Percentiles rank a stretch among this genome's conserved stretches.
These are phyloP conservation scores for Ceratobasidium sp. DNA, from an alignment of 1,284 basidiomycete genomes.

Conservation along the genomic window DNA sequence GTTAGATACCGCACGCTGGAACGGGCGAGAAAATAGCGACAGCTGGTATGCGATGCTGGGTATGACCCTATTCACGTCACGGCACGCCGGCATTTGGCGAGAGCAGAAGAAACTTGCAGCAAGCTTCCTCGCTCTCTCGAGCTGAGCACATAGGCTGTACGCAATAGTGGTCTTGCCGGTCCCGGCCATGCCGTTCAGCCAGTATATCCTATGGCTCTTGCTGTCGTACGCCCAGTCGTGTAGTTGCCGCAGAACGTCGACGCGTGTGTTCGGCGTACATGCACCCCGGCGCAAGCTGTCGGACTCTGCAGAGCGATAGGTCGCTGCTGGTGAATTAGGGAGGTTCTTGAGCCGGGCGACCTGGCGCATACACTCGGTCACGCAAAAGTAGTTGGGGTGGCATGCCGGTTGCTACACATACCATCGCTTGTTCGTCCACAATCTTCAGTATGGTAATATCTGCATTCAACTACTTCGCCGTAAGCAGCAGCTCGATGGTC, in stretches of 20 bases:
- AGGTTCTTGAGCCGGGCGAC: not conserved
- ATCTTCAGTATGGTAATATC: not conserved
- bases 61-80: not conserved
- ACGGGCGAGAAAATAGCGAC: not conserved
- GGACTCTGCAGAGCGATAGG: conserved; percentile 6
- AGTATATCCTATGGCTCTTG: conserved; percentile 30
- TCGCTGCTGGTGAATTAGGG: not conserved
- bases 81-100: not conserved
- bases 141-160: not conserved
- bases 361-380: not conserved
- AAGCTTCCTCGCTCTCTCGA: not conserved
- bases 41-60: conserved; percentile 10
- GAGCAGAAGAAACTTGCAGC: conserved; percentile 16
- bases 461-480: not conserved
- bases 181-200: conserved; percentile 19
- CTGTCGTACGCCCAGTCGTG: conserved; percentile 39
- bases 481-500: not conserved
- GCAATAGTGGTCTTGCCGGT: not conserved
- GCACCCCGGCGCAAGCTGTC: not conserved
- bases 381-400: no score
- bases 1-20: not conserved
- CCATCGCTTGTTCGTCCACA: conserved; percentile 11
- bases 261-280: conserved; percentile 45
- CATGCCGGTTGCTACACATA: not conserved
- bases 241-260: conserved; percentile 44